phyloP scores from a whole-genome alignment of 129 eudicot species.

The Chrysanthemum makinoi region DNA sequence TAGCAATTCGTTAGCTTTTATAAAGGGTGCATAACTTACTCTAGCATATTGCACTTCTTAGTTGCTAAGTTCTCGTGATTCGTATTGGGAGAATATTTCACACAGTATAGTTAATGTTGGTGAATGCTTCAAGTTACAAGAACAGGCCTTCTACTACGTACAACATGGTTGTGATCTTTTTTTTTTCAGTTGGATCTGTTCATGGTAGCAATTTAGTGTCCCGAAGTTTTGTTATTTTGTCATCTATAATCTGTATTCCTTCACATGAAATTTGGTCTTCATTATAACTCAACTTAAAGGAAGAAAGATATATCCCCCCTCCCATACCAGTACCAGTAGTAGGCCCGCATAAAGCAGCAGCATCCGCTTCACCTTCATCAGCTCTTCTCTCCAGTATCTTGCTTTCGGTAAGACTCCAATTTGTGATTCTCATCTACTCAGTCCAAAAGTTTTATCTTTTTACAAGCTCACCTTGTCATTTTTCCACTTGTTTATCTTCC shows the following conservation, averaged over 20 bases:
- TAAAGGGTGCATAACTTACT: neutral
- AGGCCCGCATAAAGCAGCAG: slow-evolving; percentile 58
- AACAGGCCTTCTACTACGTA: slow-evolving; percentile 19
- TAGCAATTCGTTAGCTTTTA: slow-evolving; percentile 1
- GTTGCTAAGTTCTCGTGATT: slow-evolving; percentile 11
- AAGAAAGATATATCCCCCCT: slow-evolving; percentile 48
- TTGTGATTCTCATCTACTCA: slow-evolving; percentile 9
- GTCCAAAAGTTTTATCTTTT: neutral
- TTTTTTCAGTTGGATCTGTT: too few species aligned
- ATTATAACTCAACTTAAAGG: slow-evolving; percentile 26
- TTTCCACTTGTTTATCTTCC: slow-evolving; percentile 1
- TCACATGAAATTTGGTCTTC: slow-evolving; percentile 22
- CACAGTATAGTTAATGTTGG: slow-evolving; percentile 13
- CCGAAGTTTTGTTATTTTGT: neutral
- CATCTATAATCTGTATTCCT: slow-evolving; percentile 7
- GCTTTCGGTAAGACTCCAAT: slow-evolving; percentile 46
- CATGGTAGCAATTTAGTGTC: slow-evolving; percentile 7
- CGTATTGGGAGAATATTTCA: slow-evolving; percentile 5
- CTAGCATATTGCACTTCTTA: neutral
- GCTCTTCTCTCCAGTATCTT: slow-evolving; percentile 31
- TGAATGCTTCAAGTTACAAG: slow-evolving; percentile 12
- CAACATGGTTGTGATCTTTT: neutral
- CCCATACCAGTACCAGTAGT: slow-evolving; percentile 76
- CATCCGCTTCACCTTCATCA: slow-evolving; percentile 35
- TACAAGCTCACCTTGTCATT: neutral